Base-by-base conservation (phyloP, 2,329 filamentous ascomycete genomes). In the Huntiella omanensis region DNA sequence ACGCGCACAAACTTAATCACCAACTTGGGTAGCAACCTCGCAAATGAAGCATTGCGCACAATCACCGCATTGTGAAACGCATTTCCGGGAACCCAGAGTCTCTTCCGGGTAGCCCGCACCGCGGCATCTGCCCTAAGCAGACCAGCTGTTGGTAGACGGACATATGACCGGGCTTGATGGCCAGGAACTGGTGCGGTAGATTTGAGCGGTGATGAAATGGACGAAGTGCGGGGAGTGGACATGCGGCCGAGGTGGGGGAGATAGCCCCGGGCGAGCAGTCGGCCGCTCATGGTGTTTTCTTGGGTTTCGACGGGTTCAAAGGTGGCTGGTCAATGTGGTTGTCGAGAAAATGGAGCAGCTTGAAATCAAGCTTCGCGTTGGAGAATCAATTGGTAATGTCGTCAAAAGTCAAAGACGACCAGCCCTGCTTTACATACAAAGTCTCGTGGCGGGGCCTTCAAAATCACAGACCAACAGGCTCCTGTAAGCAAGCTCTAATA, bases 1-100 rank as follows among this genome's bases (percentile, higher is more conserved):
- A 94, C 69, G 48, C 86, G 77, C 33, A 79, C 72, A 54, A 98
- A 80, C 66, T 95, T 98, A 57, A 91, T 64, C n/a, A 91, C 77
- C 43, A 98, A 70, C 59, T 84, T 88, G 2, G 92, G 92, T 32
- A 98, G 66, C 50, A 79, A 68, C 42, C 76, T 67, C 38, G 63
- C 71, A 55, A 79, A 80, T 5, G 75, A 80, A 17, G 69, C 75
- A 59, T 78, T 80, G 48, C 76, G 70, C 7, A 70, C 68, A 41
- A 68, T 65, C 40, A 80, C 75, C 34, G 73, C 71, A 66, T 94
- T 92, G 62, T 94, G 87, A 54, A 94, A 84, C 16, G 79, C 73
- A 57, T 84, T 91, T 43, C 81, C 82, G 10, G 78, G 68, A n/a
- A 83, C 79, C 80, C 83, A 91, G 60, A 78, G 70, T 51, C 79